These are phyloP conservation scores for Paraleonurus japonicus DNA, from an alignment of 257 asterid genomes.

Conservation along the genomic window DNA sequence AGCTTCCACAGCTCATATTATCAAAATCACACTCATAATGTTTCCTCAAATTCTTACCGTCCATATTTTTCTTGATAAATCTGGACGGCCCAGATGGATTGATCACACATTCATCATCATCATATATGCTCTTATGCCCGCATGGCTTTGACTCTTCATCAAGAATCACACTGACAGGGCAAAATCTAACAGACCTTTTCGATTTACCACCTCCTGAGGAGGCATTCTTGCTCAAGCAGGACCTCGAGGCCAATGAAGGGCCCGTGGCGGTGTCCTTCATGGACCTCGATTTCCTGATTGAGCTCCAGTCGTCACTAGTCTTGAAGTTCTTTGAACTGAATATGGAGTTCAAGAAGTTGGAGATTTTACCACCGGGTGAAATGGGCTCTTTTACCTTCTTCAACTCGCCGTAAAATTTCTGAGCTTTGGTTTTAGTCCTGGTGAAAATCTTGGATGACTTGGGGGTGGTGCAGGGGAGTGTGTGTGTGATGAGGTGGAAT, in stretches of 20 bases:
- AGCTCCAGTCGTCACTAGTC: conserved; percentile 54
- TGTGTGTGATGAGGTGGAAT: conserved; percentile 59
- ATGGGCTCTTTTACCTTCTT: conserved; percentile 50
- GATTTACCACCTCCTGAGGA: conserved; percentile 46
- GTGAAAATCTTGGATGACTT: conserved; percentile 28
- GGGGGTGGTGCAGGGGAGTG: conserved; percentile 49
- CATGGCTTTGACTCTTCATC: conserved; percentile 44
- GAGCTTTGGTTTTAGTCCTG: conserved; percentile 30
- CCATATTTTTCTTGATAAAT: conserved; percentile 45
- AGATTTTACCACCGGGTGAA: conserved; percentile 58
- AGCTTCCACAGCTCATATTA: conserved; percentile 63
- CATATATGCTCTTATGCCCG: conserved; percentile 18
- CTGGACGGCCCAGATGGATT: too few species aligned
- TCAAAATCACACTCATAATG: conserved; percentile 36
- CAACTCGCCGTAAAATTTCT: conserved; percentile 44
- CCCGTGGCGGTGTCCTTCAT: conserved; percentile 47
- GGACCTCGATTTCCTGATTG: conserved; percentile 71
- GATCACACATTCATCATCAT: conserved; percentile 24
- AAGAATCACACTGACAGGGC: conserved; percentile 59
- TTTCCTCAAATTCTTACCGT: conserved; percentile 32
- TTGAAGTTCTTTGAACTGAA: conserved; percentile 62
- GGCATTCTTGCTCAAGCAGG: conserved; percentile 55
- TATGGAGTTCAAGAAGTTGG: conserved; percentile 60
- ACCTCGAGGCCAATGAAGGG: conserved; percentile 39
- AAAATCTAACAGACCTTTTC: conserved; percentile 71